phyloP scores from a whole-genome alignment of 1,284 basidiomycete species.

The Porodaedalea pini region DNA sequence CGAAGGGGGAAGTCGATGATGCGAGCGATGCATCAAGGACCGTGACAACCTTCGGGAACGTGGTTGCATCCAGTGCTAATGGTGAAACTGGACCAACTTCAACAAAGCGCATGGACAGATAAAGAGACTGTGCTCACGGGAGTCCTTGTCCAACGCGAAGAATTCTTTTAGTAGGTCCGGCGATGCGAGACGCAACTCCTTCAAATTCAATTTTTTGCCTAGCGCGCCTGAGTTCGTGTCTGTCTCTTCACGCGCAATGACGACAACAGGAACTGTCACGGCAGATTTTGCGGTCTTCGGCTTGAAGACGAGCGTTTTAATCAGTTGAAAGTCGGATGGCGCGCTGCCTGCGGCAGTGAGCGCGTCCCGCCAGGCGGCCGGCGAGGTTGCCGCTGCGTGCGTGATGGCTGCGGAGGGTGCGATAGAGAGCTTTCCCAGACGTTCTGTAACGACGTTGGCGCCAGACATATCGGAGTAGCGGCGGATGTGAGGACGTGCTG shows the following conservation, averaged over 20 bases:
- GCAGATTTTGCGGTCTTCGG: constrained; percentile 89
- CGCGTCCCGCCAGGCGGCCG: constrained; percentile 64
- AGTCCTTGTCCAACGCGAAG: constrained; percentile 83
- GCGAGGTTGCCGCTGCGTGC: constrained; percentile 59
- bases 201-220: constrained; percentile 81
- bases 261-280: constrained; percentile 79
- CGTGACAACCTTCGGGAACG: constrained; percentile 73
- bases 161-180: constrained; percentile 87
- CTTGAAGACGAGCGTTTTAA: constrained; percentile 87
- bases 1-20: constrained; percentile 57
- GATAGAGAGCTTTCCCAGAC: constrained; percentile 41
- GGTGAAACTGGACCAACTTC: constrained; percentile 60
- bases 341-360: constrained; percentile 37
- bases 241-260: constrained; percentile 81
- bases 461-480: constrained; percentile 18
- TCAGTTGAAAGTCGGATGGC: constrained; percentile 62
- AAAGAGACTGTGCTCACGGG: constrained; percentile 50
- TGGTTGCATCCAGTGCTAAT: constrained; percentile 65
- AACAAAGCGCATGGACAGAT: background rate
- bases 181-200: constrained; percentile 86
- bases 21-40: constrained; percentile 79
- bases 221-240: constrained; percentile 75
- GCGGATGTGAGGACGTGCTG: constrained; percentile 10
- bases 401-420: constrained; percentile 45
- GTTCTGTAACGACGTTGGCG: constrained; percentile 6